phyloP scores from a whole-genome alignment of 345 rosid genomes.

The Corymbia maculata region DNA sequence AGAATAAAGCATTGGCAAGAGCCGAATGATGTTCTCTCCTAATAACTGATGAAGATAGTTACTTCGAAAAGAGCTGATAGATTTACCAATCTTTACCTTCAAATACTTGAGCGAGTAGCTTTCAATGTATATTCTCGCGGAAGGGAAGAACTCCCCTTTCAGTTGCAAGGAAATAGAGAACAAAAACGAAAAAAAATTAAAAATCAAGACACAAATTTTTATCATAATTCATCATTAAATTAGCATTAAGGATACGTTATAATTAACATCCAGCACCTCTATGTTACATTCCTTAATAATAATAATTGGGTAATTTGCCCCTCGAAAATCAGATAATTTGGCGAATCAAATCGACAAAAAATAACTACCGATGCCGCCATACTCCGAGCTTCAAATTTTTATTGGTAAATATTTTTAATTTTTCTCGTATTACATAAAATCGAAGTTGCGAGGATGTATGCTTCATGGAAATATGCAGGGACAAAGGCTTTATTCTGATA shows the following conservation, averaged over 20 bases:
- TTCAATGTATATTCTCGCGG: accelerated
- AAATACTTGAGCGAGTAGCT: background rate
- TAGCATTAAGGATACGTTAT: accelerated
- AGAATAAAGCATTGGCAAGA: too few species aligned
- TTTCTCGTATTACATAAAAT: accelerated
- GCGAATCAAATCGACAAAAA: background rate
- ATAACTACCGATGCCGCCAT: background rate
- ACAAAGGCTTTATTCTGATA: background rate
- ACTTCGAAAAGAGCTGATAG: accelerated
- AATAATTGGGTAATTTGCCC: background rate
- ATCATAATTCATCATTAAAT: too few species aligned
- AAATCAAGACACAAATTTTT: too few species aligned
- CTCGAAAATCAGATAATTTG: background rate
- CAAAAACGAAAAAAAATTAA: too few species aligned
- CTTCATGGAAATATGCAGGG: background rate
- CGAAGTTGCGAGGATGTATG: background rate
- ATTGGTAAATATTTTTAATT: background rate
- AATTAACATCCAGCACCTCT: accelerated
- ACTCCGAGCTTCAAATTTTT: background rate
- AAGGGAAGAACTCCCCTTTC: background rate
- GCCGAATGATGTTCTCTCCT: too few species aligned
- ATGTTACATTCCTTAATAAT: accelerated
- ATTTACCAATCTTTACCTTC: background rate
- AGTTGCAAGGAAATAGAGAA: too few species aligned
- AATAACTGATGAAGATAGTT: too few species aligned